Conservation (phyloP, 805 yeast species). For the Blastobotrys robertii region DNA sequence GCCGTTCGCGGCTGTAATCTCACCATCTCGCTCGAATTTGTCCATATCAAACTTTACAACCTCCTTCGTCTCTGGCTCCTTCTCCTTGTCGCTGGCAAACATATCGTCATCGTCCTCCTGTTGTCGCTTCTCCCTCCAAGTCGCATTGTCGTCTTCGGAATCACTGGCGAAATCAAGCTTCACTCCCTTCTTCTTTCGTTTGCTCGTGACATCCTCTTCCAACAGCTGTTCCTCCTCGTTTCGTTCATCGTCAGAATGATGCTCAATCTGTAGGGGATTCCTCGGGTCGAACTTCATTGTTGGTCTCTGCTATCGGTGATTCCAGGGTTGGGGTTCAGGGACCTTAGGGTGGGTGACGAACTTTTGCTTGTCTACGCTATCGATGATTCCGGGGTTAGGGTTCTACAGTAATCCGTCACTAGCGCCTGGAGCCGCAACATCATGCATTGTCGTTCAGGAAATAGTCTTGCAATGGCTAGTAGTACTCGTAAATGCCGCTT, state of each 20-base stretch:
- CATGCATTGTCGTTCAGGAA: no score
- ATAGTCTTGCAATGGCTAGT: no score
- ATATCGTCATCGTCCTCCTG: conserved; percentile 28
- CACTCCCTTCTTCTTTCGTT: conserved; percentile 7
- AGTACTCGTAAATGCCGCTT: no score
- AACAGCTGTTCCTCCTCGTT: conserved; percentile 16
- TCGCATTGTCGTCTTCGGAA: conserved; percentile 11
- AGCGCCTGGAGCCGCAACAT: no score
- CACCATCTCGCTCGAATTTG: conserved; percentile 27
- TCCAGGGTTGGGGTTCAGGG: no score
- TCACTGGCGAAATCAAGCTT: conserved; percentile 16
- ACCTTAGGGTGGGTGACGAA: no score
- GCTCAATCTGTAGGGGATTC: conserved; percentile 17
- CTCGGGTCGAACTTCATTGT: conserved; percentile 13
- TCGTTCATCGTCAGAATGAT: conserved; percentile 8
- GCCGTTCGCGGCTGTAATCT: conserved; percentile 4
- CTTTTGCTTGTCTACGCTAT: no score
- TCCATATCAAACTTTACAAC: conserved; percentile 27
- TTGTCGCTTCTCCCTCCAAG: conserved; percentile 6
- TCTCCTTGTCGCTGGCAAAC: conserved; percentile 16
- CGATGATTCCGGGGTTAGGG: no score
- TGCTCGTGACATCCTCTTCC: conserved; percentile 17
- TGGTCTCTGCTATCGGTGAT: not conserved
- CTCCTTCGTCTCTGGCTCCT: conserved; percentile 8
- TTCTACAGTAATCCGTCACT: no score